A percentile compares a stretch with the other conserved stretches of the same genome.
These are phyloP conservation scores for Datisca glomerata DNA, from an alignment of 306 rosid genomes.

Conservation along the genomic window DNA sequence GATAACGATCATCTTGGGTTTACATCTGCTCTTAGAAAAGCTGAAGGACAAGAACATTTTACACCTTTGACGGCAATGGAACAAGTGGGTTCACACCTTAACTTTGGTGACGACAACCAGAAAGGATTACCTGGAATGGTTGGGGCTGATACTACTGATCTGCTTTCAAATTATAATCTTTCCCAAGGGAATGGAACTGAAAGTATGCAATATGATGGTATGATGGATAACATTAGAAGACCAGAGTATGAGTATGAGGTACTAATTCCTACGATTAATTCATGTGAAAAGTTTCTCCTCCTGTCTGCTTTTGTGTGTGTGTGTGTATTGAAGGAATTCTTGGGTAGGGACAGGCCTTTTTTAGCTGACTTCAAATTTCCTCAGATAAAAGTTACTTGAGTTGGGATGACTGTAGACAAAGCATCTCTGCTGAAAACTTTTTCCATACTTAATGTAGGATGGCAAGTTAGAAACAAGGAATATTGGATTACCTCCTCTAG, in stretches of 20 bases:
- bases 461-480: constrained; percentile 36
- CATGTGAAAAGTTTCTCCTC: background rate
- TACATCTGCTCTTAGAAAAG: constrained; percentile 29
- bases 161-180: constrained; percentile 34
- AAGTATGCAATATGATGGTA: constrained; percentile 37
- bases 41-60: constrained; percentile 31
- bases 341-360: no score
- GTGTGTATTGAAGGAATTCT: no score
- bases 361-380: background rate
- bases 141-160: constrained; percentile 20
- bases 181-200: constrained; percentile 42
- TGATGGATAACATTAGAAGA: constrained; percentile 42
- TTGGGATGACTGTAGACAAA: background rate
- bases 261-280: no score
- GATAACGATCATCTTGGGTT: constrained; percentile 63
- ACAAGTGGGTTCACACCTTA: constrained; percentile 28
- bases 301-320: no score
- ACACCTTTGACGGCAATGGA: constrained; percentile 24
- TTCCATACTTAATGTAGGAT: constrained; percentile 35
- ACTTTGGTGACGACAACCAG: constrained; percentile 32
- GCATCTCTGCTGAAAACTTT: constrained; percentile 15
- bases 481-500: constrained; percentile 36
- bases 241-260: constrained; percentile 65
- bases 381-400: background rate
- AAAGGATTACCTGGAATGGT: constrained; percentile 29